phyloP scores from a whole-genome alignment of 2,329 filamentous ascomycete genomes.

The Neopestalotiopsis sp. region DNA sequence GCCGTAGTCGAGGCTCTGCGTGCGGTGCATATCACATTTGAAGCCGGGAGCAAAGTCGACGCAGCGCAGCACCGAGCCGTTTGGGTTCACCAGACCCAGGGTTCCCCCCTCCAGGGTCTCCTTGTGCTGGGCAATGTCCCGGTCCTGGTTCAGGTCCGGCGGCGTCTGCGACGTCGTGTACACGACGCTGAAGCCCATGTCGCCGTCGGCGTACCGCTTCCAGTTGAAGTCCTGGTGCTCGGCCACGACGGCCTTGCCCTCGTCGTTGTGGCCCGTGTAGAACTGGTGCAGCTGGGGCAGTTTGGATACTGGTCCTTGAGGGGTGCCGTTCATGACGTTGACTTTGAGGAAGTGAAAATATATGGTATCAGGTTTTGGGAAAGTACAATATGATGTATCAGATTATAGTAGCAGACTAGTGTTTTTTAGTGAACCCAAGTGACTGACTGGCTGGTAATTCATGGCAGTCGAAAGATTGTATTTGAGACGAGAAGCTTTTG shows the following conservation, averaged over 20 bases:
- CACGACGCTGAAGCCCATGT: conserved; percentile 45
- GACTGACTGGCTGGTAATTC: not conserved
- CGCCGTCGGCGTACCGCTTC: conserved; percentile 36
- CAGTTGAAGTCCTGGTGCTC: conserved; percentile 34
- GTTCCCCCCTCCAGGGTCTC: conserved; percentile 40
- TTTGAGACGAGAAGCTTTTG: not conserved
- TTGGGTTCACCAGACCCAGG: conserved; percentile 41
- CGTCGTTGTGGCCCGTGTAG: conserved; percentile 34
- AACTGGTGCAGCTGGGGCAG: conserved; percentile 30
- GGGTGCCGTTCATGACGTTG: not conserved
- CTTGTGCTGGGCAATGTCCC: conserved; percentile 46
- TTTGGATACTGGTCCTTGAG: conserved; percentile 19
- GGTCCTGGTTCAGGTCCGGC: conserved; percentile 44
- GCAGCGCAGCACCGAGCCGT: conserved; percentile 45
- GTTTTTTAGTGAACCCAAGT: not conserved
- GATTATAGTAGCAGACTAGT: not conserved
- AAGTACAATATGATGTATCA: not conserved
- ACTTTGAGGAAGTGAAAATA: not conserved
- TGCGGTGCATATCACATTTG: conserved; percentile 55
- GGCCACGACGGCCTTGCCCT: conserved; percentile 43
- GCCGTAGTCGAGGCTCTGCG: conserved; percentile 59
- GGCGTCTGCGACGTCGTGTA: conserved; percentile 49
- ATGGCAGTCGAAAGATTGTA: not conserved
- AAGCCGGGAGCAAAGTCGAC: conserved; percentile 54
- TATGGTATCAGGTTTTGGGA: too few species aligned